These are phyloP conservation scores for Panaeolus papilionaceus DNA, from an alignment of 768 basidiomycete species.

Conservation along the genomic window DNA sequence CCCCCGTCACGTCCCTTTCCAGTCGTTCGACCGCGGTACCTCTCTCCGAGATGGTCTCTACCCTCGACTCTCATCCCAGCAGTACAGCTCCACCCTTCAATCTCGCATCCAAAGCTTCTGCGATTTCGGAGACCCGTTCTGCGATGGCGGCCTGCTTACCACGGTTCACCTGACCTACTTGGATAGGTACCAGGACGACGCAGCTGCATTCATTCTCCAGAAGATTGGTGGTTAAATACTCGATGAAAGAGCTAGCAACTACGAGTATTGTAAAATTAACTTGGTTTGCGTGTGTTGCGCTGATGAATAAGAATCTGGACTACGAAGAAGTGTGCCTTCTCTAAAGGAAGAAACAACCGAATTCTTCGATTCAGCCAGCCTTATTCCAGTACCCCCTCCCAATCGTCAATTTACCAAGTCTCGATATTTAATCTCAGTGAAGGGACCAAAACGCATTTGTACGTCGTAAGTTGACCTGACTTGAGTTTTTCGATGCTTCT, in stretches of 20 bases:
- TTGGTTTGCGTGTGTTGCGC: too few species aligned
- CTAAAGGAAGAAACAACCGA: too few species aligned
- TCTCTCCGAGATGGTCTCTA: constrained; percentile 27
- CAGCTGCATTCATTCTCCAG: constrained; percentile 33
- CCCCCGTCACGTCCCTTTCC: constrained; percentile 23
- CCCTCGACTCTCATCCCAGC: constrained; percentile 29
- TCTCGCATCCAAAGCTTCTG: constrained; percentile 28
- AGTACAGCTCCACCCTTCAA: constrained; percentile 27
- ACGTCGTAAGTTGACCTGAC: too few species aligned
- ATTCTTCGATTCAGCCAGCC: too few species aligned
- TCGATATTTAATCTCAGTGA: too few species aligned
- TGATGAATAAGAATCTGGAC: neutral
- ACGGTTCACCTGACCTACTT: constrained; percentile 18
- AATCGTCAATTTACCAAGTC: too few species aligned
- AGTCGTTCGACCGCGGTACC: constrained; percentile 34
- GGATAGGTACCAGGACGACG: constrained; percentile 32
- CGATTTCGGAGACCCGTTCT: constrained; percentile 31
- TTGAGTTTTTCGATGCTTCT: too few species aligned
- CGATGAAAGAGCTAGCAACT: too few species aligned
- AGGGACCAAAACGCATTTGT: too few species aligned
- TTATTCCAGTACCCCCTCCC: too few species aligned
- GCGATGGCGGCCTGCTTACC: constrained; percentile 20
- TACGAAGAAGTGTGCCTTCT: too few species aligned
- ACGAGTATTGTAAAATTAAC: too few species aligned
- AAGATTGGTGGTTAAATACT: constrained; percentile 32